Evolutionary conservation across 441 rosid species (phyloP), one percentile per base, ranked within the genome.

Genomic region (Pelargonium fulgidum): DNA sequence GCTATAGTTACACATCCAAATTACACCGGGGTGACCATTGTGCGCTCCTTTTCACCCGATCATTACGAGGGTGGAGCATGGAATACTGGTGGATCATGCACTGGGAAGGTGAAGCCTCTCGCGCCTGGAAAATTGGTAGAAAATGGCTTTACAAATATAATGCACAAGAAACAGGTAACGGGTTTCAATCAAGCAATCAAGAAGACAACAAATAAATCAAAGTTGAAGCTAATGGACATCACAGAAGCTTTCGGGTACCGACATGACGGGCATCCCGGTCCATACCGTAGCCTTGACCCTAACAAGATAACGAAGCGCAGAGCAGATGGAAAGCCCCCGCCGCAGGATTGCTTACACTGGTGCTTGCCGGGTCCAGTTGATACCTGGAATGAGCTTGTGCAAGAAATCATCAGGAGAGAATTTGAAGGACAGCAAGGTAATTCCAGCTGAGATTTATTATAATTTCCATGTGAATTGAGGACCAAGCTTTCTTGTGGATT

Each of bases 281-380:
- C 97, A 0, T 93, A 87, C 77, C 80, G 99, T 74, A 91, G 68
- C 44, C 91, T 86, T 0, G 93, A 89, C 69, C 99, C 99, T 4
- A 86, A 91, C 29, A 93, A 89, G 80, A 74, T 81, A 69, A 89
- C 93, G 0, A 84, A 89, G 79, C 88, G 95, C 0, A 88, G 95
- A 42, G 86, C 91, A 0, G 85, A 86, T 67, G 99, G 97, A 65
- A 83, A 47, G 78, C 97, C 97, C 14, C 99, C 96, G 0, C 93
- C 97, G 0, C 99, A 93, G 76, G 99, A 93, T 73, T 93, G 97
- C 84, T 79, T 93, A 65, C 99, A 93, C 81, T 93, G 97, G 99
- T 93, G 97, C 89, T 91, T 93, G 99, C 95, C 95, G 0, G 99
- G 99, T 17, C 97, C 99, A 0, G 89, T 93, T 0, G 99, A 93